Base-by-base conservation (phyloP, 1,284 basidiomycete genomes). In the Blastosporella zonata region DNA sequence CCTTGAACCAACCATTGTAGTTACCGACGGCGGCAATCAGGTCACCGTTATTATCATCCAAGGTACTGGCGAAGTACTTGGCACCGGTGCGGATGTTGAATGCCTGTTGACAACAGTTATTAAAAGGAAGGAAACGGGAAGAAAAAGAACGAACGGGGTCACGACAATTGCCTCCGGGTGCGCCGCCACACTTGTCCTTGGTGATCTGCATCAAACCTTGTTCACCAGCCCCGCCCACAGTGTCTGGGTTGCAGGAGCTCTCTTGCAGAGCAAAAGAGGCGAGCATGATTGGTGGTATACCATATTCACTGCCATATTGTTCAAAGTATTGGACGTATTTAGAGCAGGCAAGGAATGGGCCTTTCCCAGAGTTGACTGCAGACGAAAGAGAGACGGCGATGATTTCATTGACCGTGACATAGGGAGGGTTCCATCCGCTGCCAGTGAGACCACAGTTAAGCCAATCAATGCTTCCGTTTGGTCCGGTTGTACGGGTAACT, bases 161-260 rank as follows among this genome's bases (percentile, higher is more conserved):
- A 57, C 70, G 67, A 73, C 87, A 91, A 64, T 88, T 74, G 6
- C 78, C 78, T 10, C 67, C 68, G 2, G 84, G 81, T 0, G 83
- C 83, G 48, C 71, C 78, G 38, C 64, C 74, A 60, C 91, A 95
- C 67, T 94, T 94, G 58, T 89, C 87, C 39, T 70, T 63, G 12
- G 86, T 87, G 58, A 93, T 75, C 67, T 95, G 91, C 90, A 94
- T 93, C 47, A 87, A 65, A 21, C 91, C 93, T 58, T 87, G 82
- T 63, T 93, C 92, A 46, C 90, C 89, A 8, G 73, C 87, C 20
- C 84, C 87, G 49, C 93, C 92, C 38, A 81, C 73, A 4, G 76
- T 79, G n/a, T 68, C 50, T 1, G 84, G 76, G 55, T 87, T 81
- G 72, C 93, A 95, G 39, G 75, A 64, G 44, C 72, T 75, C 58